Percentiles rank a stretch among this genome's conserved stretches.
Conservation (phyloP, 2,329 filamentous ascomycete genomes). For the Fusarium pininemorale region DNA sequence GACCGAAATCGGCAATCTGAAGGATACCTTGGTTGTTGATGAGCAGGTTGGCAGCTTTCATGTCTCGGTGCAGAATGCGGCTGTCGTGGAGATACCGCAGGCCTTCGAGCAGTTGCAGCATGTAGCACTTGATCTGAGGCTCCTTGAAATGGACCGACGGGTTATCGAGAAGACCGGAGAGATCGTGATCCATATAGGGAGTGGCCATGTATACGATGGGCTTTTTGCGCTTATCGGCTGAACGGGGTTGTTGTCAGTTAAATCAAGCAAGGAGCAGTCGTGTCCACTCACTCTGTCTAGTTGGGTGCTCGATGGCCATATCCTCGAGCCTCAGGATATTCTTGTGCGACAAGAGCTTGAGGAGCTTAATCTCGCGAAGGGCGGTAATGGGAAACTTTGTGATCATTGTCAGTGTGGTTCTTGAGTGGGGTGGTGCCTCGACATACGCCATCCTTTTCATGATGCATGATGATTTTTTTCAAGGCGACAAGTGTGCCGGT, state of each 20-base stretch:
- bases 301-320: conserved; percentile 89
- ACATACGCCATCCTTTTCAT: conserved; percentile 93
- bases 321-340: conserved; percentile 91
- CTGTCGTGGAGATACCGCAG: conserved; percentile 89
- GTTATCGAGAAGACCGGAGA: conserved; percentile 97
- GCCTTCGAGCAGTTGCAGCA: conserved; percentile 91
- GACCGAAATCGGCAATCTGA: conserved; percentile 96
- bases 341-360: conserved; percentile 91
- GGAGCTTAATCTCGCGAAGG: conserved; percentile 93
- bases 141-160: conserved; percentile 87
- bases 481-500: conserved; percentile 82
- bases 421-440: neutral
- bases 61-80: conserved; percentile 92
- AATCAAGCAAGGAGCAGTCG: neutral
- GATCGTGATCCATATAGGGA: conserved; percentile 98
- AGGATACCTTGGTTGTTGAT: conserved; percentile 94
- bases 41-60: conserved; percentile 97
- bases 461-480: conserved; percentile 99
- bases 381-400: conserved; percentile 93
- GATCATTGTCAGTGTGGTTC: conserved; percentile 11
- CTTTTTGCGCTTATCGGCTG: conserved; percentile 80
- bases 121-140: conserved; percentile 96
- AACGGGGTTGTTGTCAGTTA: conserved; percentile 9
- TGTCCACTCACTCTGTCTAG: conserved; percentile 64
- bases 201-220: conserved; percentile 98